Evolutionary conservation across 345 rosid genomes (phyloP).

Genomic region (Rhizophora mangle): DNA sequence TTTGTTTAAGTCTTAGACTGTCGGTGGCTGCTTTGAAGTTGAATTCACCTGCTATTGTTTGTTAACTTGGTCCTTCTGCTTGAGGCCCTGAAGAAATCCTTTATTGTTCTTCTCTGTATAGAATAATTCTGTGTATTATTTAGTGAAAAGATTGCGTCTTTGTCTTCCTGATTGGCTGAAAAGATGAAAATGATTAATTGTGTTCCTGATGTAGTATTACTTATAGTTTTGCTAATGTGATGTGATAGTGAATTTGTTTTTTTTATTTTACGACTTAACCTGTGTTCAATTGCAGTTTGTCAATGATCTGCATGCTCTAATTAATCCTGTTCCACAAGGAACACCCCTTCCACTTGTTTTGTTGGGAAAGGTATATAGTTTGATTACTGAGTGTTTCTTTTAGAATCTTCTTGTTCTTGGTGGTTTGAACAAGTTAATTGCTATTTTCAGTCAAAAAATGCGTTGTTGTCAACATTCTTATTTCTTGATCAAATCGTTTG

Average conservation of each 20-base stretch:
- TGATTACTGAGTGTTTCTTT: background rate
- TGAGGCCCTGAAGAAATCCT: background rate
- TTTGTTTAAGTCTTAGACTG: background rate
- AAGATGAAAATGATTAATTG: too few species aligned
- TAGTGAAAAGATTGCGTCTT: too few species aligned
- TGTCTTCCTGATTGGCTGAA: too few species aligned
- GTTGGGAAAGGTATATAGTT: conserved; percentile 67
- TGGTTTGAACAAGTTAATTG: conserved; percentile 12
- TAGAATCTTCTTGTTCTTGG: background rate
- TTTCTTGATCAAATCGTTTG: conserved; percentile 97
- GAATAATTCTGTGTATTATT: too few species aligned
- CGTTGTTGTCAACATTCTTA: conserved; percentile 74
- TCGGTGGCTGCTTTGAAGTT: background rate
- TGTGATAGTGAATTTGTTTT: conserved; percentile 5
- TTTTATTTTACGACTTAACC: background rate
- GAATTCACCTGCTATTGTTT: background rate
- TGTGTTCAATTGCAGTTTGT: conserved; percentile 63
- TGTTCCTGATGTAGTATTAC: too few species aligned
- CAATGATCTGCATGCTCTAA: conserved; percentile 80
- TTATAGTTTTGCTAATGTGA: background rate
- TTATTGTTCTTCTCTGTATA: background rate
- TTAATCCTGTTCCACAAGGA: conserved; percentile 84
- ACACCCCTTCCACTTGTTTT: conserved; percentile 87
- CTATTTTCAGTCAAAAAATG: conserved; percentile 80
- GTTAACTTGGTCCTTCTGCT: background rate